Conservation (phyloP, 257 asterid species). For the Solanum sparsipilum region DNA sequence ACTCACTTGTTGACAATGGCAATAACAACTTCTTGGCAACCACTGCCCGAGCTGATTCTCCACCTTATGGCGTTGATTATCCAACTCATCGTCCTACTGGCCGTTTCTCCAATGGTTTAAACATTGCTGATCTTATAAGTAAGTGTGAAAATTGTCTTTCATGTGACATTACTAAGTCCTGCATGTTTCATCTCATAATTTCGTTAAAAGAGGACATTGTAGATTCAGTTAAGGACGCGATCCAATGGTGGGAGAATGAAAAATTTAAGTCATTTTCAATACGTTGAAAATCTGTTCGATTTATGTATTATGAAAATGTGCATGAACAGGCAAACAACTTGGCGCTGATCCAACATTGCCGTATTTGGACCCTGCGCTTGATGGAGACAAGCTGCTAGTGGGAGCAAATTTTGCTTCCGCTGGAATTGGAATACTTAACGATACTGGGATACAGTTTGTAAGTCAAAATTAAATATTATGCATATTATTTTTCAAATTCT, state of each 20-base stretch:
- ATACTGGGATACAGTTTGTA: slow-evolving; percentile 83
- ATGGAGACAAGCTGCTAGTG: slow-evolving; percentile 48
- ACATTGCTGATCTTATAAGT: slow-evolving; percentile 75
- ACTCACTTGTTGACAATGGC: slow-evolving; percentile 70
- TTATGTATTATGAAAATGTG: background rate
- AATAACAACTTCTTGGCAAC: slow-evolving; percentile 60
- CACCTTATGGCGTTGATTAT: slow-evolving; percentile 70
- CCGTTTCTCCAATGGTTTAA: slow-evolving; percentile 63
- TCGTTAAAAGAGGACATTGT: background rate
- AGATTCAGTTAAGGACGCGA: background rate
- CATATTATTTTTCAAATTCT: background rate
- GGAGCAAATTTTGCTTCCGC: slow-evolving; percentile 95
- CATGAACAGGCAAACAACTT: slow-evolving; percentile 41
- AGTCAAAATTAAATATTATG: slow-evolving; percentile 2
- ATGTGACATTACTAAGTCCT: background rate
- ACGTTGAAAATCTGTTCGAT: background rate
- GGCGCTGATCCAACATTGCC: slow-evolving; percentile 73
- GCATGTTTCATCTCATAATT: background rate
- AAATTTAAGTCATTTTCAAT: background rate
- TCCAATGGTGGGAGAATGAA: background rate
- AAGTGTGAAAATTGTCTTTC: background rate
- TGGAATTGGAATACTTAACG: slow-evolving; percentile 71
- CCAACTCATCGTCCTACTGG: slow-evolving; percentile 76
- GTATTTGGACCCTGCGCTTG: slow-evolving; percentile 45
- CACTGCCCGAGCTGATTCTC: slow-evolving; percentile 65